Percentiles rank a stretch among this genome's conserved stretches.
Conservation (phyloP, 176 grass and related monocot species). For the Avena eriantha region DNA sequence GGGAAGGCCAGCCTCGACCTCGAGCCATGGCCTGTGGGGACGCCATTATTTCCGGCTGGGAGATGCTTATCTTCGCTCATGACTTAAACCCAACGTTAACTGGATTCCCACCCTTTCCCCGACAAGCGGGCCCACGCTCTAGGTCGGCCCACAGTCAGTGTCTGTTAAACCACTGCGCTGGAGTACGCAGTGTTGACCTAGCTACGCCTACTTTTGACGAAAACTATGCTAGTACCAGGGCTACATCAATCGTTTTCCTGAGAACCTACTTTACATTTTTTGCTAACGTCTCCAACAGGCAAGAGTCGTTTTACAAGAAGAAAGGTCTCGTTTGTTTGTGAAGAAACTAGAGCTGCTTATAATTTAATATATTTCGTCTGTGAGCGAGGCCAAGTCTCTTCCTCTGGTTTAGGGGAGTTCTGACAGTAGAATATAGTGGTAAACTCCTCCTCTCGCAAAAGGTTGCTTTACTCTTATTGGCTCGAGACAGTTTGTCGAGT, state of each 20-base stretch:
- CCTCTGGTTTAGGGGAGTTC: not conserved
- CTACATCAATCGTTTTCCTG: conserved; percentile 21
- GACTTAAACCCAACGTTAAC: not conserved
- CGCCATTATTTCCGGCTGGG: conserved; percentile 18
- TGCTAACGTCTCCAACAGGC: conserved; percentile 16
- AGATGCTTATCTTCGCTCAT: conserved; percentile 6
- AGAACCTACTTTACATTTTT: not conserved
- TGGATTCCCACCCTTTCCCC: not conserved
- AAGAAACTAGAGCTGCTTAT: not conserved
- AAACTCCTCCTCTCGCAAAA: not conserved
- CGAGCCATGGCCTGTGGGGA: not conserved
- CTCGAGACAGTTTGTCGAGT: not conserved
- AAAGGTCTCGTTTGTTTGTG: not conserved
- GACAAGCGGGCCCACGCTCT: not conserved
- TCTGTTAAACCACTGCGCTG: not conserved
- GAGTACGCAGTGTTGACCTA: not conserved
- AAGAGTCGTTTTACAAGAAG: conserved; percentile 38
- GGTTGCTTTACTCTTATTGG: not conserved
- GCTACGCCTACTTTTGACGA: not conserved
- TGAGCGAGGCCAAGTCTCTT: too few species aligned
- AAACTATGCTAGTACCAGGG: not conserved
- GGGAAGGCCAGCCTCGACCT: conserved; percentile 23
- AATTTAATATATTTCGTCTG: not conserved
- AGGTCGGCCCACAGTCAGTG: not conserved
- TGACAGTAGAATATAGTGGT: not conserved